Percentiles rank a stretch among this genome's conserved stretches.
phyloP scores from a whole-genome alignment of 2,329 filamentous ascomycete genomes.

The Paraphoma sp. region DNA sequence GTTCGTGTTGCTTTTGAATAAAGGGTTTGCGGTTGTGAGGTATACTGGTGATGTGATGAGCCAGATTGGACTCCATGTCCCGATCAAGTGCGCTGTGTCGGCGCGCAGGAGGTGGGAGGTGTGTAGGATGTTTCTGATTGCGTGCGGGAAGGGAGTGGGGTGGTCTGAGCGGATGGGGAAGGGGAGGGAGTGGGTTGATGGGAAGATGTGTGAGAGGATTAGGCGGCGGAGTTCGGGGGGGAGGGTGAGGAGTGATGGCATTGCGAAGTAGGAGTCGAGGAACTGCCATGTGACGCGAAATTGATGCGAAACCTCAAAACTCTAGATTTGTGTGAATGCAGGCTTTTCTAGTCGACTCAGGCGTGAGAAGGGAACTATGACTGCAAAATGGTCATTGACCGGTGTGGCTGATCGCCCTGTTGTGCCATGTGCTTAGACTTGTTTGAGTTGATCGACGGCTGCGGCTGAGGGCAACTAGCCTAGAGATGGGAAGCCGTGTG shows the following conservation, averaged over 20 bases:
- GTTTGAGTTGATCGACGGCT: background rate
- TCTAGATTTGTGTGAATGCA: background rate
- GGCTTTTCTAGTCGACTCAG: background rate
- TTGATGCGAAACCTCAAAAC: no score
- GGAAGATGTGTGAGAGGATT: background rate
- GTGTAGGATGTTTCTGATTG: background rate
- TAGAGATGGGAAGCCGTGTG: background rate
- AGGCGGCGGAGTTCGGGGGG: background rate
- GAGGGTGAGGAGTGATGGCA: background rate
- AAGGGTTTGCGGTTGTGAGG: background rate
- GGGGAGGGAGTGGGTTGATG: background rate
- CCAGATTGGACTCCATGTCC: background rate
- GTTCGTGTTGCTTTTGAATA: no score
- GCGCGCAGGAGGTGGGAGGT: background rate
- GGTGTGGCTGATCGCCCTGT: background rate
- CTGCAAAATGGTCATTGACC: background rate
- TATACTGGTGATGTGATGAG: background rate
- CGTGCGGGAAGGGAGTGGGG: background rate
- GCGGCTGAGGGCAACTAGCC: background rate
- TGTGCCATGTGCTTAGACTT: background rate
- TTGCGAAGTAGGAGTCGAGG: background rate
- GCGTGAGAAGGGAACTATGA: no score
- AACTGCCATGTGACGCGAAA: background rate
- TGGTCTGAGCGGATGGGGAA: background rate
- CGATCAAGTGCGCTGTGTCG: background rate